Percentiles rank a stretch among this genome's conserved stretches.
Evolutionary conservation across 2,329 filamentous ascomycete genomes (phyloP).

Genomic region (Penicillium oxalicum): DNA sequence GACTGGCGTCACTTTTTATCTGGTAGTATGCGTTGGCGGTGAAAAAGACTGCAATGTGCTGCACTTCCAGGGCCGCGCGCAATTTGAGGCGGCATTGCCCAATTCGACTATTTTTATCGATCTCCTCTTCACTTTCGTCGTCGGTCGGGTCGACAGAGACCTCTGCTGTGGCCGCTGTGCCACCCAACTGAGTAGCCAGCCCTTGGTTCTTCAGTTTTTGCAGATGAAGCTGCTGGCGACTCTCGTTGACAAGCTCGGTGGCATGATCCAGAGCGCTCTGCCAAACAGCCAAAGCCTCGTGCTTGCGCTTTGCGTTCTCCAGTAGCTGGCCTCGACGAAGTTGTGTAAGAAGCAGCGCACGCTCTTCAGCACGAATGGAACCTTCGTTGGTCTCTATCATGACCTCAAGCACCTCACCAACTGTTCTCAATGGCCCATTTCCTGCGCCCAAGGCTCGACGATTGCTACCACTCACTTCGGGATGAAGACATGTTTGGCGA

Average conservation of each 20-base stretch:
- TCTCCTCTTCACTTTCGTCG: constrained; percentile 32
- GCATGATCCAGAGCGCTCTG: constrained; percentile 49
- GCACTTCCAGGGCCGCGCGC: constrained; percentile 66
- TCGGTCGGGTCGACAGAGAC: constrained; percentile 24
- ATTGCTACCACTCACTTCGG: constrained; percentile 67
- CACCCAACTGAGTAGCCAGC: constrained; percentile 14
- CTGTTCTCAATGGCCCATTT: constrained; percentile 66
- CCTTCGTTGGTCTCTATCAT: constrained; percentile 86
- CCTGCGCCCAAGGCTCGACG: constrained; percentile 58
- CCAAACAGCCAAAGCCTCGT: constrained; percentile 67
- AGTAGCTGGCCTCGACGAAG: constrained; percentile 70
- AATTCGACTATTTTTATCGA: constrained; percentile 44
- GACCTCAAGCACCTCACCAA: constrained; percentile 76
- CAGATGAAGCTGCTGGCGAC: constrained; percentile 54
- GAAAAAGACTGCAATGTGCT: constrained; percentile 80
- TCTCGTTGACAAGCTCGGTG: constrained; percentile 50
- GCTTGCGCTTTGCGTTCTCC: constrained; percentile 64
- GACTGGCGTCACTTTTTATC: constrained; percentile 63
- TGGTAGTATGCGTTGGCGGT: constrained; percentile 78
- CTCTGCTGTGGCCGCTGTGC: constrained; percentile 14
- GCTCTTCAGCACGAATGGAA: constrained; percentile 61
- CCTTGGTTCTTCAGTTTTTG: constrained; percentile 36
- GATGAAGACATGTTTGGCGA: constrained; percentile 78
- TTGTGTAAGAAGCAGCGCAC: constrained; percentile 57
- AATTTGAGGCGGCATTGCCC: constrained; percentile 60